phyloP scores from a whole-genome alignment of 208 protist species.

The Trypanosoma brucei region DNA sequence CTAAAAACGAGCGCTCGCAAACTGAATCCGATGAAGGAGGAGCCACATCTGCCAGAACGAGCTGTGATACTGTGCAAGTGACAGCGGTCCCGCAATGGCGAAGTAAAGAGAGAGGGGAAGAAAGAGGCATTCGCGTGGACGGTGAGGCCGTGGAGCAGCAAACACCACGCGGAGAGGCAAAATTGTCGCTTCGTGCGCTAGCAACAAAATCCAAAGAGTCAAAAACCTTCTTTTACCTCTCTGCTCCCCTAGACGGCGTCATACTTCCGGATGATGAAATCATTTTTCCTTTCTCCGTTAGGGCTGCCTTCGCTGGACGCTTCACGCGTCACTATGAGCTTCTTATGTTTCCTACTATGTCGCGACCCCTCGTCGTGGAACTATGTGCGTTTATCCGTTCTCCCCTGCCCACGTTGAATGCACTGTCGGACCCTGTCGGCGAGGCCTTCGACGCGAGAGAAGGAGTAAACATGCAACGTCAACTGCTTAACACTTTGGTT shows the following conservation, averaged over 20 bases:
- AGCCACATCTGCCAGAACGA: too few species aligned
- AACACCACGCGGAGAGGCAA: not conserved
- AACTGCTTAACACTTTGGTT: constrained; percentile 36
- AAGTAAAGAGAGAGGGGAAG: not conserved
- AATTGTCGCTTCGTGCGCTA: constrained; percentile 32
- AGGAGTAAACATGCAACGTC: constrained; percentile 32
- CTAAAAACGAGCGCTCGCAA: too few species aligned
- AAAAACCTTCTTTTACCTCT: constrained; percentile 53
- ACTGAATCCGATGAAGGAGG: too few species aligned
- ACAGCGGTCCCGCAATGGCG: not conserved
- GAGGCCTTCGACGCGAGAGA: constrained; percentile 41
- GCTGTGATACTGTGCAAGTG: constrained; percentile 1
- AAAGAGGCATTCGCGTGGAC: not conserved
- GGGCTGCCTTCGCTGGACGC: constrained; percentile 38
- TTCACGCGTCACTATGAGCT: constrained; percentile 69
- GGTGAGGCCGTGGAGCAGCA: not conserved
- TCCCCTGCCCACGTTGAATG: constrained; percentile 10
- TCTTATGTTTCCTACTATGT: constrained; percentile 64
- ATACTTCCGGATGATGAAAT: constrained; percentile 53
- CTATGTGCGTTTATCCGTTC: constrained; percentile 45
- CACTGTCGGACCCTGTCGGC: constrained; percentile 17
- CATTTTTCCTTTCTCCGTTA: constrained; percentile 66
- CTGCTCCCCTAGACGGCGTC: constrained; percentile 64
- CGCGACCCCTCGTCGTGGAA: constrained; percentile 56
- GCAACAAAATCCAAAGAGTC: constrained; percentile 29